These are phyloP conservation scores for Volvariella surrecta DNA, from an alignment of 1,284 basidiomycete genomes.

Conservation along the genomic window DNA sequence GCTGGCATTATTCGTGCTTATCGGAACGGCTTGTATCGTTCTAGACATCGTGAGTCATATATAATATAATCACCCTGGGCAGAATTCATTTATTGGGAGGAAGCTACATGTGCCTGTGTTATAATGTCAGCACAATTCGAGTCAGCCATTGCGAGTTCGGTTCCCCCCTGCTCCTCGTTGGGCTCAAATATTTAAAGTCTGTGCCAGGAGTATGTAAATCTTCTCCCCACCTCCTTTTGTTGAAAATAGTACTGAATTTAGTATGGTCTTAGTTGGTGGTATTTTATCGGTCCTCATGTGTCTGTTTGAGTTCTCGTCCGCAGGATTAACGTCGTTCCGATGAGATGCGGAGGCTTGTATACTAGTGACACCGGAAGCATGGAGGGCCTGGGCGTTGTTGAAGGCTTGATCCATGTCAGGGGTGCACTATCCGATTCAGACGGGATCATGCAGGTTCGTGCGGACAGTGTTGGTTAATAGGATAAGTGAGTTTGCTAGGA, in stretches of 20 bases:
- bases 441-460: no score
- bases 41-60: constrained; percentile 20
- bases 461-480: no score
- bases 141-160: constrained; percentile 10
- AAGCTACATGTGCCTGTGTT: constrained; percentile 11
- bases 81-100: background rate
- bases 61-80: background rate
- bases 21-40: constrained; percentile 19
- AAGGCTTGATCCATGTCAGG: no score
- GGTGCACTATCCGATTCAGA: no score
- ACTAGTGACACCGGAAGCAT: no score
- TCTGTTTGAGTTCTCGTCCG: constrained; percentile 10
- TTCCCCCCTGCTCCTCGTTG: background rate
- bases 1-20: constrained; percentile 16
- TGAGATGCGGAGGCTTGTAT: no score
- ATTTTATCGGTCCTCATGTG: background rate
- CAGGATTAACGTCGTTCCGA: constrained; percentile 20
- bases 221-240: no score
- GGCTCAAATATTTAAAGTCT: no score
- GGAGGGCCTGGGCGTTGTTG: no score
- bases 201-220: no score
- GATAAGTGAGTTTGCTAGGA: no score
- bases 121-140: constrained; percentile 12
- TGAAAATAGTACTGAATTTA: no score
- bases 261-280: background rate